phyloP scores from a whole-genome alignment of 345 rosid species.

The Ceriops decandra region DNA sequence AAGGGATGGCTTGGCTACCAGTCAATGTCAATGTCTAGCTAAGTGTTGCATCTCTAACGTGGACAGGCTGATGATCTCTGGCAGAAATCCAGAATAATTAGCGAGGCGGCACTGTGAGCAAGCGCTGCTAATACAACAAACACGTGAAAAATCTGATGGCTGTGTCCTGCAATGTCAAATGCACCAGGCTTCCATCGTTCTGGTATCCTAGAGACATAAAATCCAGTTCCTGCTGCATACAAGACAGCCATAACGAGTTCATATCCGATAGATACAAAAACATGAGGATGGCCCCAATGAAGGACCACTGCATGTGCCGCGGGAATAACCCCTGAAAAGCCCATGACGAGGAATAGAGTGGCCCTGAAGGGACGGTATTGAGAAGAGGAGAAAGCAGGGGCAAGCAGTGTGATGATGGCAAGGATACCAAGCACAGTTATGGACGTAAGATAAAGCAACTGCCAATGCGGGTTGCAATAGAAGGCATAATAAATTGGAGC shows the following conservation, averaged over 20 bases:
- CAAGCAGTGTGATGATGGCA: conserved; percentile 70
- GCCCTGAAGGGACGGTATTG: conserved; percentile 69
- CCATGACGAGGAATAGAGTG: conserved; percentile 74
- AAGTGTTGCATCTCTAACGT: not conserved
- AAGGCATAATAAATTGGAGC: conserved; percentile 86
- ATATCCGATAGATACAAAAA: conserved; percentile 48
- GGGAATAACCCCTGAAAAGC: conserved; percentile 75
- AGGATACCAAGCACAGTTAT: conserved; percentile 63
- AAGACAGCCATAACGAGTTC: conserved; percentile 79
- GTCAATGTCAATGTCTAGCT: not conserved
- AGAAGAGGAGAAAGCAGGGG: conserved; percentile 60
- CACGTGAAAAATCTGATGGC: conserved; percentile 93
- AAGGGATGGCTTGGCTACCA: not conserved
- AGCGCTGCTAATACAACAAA: conserved; percentile 86
- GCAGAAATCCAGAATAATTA: conserved; percentile 73
- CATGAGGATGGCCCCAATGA: conserved; percentile 61
- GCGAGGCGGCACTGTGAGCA: conserved; percentile 73
- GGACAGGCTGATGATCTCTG: conserved; percentile 54
- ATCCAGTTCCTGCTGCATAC: conserved; percentile 64
- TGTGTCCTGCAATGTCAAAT: conserved; percentile 93
- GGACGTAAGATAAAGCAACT: conserved; percentile 60
- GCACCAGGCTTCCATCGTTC: conserved; percentile 93
- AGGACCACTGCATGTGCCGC: conserved; percentile 72
- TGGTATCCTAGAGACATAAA: conserved; percentile 68
- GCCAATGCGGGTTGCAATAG: conserved; percentile 60